A percentile compares a stretch with the other conserved stretches of the same genome.
Evolutionary conservation across 169 alveolate genomes (phyloP).

Genomic region (Plasmodium cynomolgi): DNA sequence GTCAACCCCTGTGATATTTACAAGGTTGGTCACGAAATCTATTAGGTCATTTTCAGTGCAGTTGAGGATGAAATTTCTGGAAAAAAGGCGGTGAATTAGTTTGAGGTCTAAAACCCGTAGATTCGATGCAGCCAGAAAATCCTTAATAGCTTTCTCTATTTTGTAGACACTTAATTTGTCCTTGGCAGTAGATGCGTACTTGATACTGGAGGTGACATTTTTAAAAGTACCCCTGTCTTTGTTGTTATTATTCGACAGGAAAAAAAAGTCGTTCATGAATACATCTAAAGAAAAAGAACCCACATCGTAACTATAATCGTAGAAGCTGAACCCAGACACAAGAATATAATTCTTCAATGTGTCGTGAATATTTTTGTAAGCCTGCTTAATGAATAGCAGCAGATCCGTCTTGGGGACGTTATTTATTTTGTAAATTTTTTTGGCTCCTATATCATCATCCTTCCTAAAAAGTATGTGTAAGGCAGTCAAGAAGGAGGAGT

Average conservation of each 20-base stretch:
- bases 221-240: conserved; percentile 10
- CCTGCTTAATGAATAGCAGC: conserved; percentile 19
- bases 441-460: neutral
- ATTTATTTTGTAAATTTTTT: conserved; percentile 54
- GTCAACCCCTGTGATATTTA: conserved; percentile 33
- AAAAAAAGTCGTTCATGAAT: conserved; percentile 22
- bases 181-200: conserved; percentile 13
- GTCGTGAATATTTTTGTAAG: conserved; percentile 28
- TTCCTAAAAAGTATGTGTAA: conserved; percentile 27
- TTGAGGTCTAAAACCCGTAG: conserved; percentile 17
- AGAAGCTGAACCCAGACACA: conserved; percentile 31
- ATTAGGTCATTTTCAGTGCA: conserved; percentile 40
- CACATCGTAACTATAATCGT: conserved; percentile 20
- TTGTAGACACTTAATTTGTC: conserved; percentile 20
- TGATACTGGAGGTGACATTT: conserved; percentile 14
- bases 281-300: conserved; percentile 22
- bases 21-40: conserved; percentile 9
- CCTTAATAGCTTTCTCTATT: conserved; percentile 24
- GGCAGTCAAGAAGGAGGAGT: conserved; percentile 16
- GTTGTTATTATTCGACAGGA: neutral
- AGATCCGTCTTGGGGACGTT: conserved; percentile 25
- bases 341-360: conserved; percentile 20
- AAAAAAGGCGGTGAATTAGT: conserved; percentile 20
- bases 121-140: conserved; percentile 1
- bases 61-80: conserved; percentile 16